A percentile compares a stretch with the other conserved stretches of the same genome.
Evolutionary conservation across 495 filamentous ascomycete genomes (phyloP).

Genomic region (Aspergillus baeticus): DNA sequence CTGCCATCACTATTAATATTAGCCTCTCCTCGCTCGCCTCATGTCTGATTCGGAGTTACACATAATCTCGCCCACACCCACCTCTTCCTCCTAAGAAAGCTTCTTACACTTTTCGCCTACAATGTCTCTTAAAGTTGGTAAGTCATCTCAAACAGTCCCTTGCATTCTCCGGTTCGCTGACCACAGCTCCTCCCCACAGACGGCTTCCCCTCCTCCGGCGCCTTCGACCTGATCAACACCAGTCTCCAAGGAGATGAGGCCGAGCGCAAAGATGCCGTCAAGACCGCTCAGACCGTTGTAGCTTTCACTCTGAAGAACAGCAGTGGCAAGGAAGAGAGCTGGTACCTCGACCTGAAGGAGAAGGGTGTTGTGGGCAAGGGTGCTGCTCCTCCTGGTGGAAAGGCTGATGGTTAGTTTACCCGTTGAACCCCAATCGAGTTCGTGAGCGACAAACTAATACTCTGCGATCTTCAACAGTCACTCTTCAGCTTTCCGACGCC

Average conservation of each 20-base stretch:
- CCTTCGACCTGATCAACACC: slow-evolving; percentile 84
- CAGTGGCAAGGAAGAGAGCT: slow-evolving; percentile 72
- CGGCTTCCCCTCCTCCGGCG: slow-evolving; percentile 84
- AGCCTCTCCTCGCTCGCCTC: not conserved
- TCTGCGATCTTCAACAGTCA: slow-evolving; percentile 55
- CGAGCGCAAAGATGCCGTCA: slow-evolving; percentile 83
- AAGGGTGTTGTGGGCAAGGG: slow-evolving; percentile 82
- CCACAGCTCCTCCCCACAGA: slow-evolving; percentile 46
- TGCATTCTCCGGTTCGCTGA: slow-evolving; percentile 17
- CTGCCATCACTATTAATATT: slow-evolving; percentile 20
- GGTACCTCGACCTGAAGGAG: slow-evolving; percentile 94
- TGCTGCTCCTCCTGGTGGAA: slow-evolving; percentile 59
- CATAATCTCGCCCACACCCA: not conserved
- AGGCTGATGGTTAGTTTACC: slow-evolving; percentile 70
- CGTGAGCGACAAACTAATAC: slow-evolving; percentile 4
- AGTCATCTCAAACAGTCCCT: slow-evolving; percentile 11
- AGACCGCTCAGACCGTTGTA: slow-evolving; percentile 83
- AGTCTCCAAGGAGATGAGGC: slow-evolving; percentile 67
- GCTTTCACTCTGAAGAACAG: slow-evolving; percentile 90
- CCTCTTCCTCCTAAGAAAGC: not conserved
- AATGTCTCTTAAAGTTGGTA: slow-evolving; percentile 87
- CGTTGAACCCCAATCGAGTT: not conserved
- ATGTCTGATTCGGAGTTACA: slow-evolving; percentile 4
- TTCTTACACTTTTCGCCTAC: slow-evolving; percentile 21
- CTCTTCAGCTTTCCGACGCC: slow-evolving; percentile 75